Base-by-base conservation (phyloP, 257 asterid genomes). In the Plantago ovata region DNA sequence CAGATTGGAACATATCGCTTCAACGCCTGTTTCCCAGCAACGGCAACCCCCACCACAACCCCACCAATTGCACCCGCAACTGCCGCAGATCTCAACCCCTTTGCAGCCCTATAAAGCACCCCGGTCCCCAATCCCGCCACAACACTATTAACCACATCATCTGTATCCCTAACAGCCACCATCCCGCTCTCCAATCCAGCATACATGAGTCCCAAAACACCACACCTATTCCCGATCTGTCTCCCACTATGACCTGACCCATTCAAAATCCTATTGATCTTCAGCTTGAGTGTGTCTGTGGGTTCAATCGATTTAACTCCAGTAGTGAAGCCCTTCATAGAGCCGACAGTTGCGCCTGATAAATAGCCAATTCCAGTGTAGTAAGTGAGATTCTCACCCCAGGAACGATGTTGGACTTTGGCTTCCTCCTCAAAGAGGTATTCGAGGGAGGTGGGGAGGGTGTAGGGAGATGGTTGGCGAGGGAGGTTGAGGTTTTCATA, bases 311-410 rank as follows among this genome's bases (percentile, higher is more conserved):
- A 77, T 71, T 69, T 80, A 49, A 92, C 81, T 1, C 91, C 96
- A 0, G 82, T 71, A 38, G 57, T 62, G 16, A 92, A 67, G 4
- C 98, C 98, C 75, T 72, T 79, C 47, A 66, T 74, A 12, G 87
- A 97, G 53, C 98, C 98, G 22, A 55, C 68, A 6, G 73, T 64
- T 10, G 95, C 79, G 13, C 97, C 98, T 38, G 74, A 75, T 14
- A 92, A 81, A 38, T 88, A 92, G 0, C 95, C 95, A 38, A 88
- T 69, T 0, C 98, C 97, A 24, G 98, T 92, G 65, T 84, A 88
- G 41, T 85, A 92, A 54, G 98, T 85, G 15, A 92, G 63, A 61
- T 92, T 92, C 71, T 92, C 97, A 0, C 98, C 94, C 97, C 97
- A 89, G 1, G 97, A 82, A 19, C 98, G 84, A 66, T 97, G 97